Conservation (phyloP, 2,329 filamentous ascomycete genomes). For the Microdochium nivale region DNA sequence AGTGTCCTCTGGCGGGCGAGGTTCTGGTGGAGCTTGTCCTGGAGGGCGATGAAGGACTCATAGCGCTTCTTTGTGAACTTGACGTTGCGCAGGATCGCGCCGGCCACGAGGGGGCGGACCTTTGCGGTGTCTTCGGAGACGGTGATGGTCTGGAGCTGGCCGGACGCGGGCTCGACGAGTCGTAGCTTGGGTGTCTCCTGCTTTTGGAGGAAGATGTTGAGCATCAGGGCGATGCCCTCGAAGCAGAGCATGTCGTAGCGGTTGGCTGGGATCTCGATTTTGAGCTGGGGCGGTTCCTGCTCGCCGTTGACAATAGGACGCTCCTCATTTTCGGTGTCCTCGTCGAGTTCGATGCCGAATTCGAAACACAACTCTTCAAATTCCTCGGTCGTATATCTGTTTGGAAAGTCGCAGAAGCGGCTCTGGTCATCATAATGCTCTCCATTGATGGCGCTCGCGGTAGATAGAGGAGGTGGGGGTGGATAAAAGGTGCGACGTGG, state of each 20-base stretch:
- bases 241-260: slow-evolving; percentile 93
- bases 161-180: slow-evolving; percentile 61
- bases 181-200: slow-evolving; percentile 70
- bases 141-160: slow-evolving; percentile 70
- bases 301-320: slow-evolving; percentile 67
- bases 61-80: slow-evolving; percentile 88
- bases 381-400: slow-evolving; percentile 82
- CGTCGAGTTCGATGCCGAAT: slow-evolving; percentile 95
- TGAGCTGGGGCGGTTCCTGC: slow-evolving; percentile 84
- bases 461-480: slow-evolving; percentile 10
- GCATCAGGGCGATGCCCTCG: slow-evolving; percentile 90
- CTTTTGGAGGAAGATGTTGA: slow-evolving; percentile 87
- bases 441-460: slow-evolving; percentile 1
- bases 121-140: slow-evolving; percentile 67
- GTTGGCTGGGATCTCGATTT: slow-evolving; percentile 97
- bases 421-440: slow-evolving; percentile 8
- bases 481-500: slow-evolving; percentile 3
- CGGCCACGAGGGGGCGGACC: slow-evolving; percentile 82
- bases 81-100: slow-evolving; percentile 81
- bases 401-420: too few relatives aligned
- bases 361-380: slow-evolving; percentile 99
- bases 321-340: slow-evolving; percentile 76
- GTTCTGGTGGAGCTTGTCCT: slow-evolving; percentile 98
- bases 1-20: slow-evolving; percentile 85
- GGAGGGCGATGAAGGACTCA: slow-evolving; percentile 93